These are phyloP conservation scores for Hypsizygus marmoreus DNA, from an alignment of 768 basidiomycete genomes.

Conservation along the genomic window DNA sequence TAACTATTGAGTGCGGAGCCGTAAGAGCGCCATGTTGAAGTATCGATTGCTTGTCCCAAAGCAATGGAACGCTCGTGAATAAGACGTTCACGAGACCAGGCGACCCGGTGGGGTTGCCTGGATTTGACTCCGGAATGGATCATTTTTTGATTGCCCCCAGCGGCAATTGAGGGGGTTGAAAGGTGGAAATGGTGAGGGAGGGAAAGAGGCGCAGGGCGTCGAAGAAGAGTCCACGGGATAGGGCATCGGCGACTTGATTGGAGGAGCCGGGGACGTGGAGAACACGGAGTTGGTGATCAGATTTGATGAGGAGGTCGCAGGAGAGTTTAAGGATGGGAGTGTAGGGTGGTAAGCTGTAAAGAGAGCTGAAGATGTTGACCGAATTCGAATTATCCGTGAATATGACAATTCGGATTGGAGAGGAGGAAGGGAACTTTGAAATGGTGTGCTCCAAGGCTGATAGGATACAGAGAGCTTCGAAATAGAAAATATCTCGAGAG, in stretches of 20 bases:
- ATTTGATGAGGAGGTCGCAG: slow-evolving; percentile 14
- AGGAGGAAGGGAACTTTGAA: background rate
- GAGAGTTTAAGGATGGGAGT: slow-evolving; percentile 19
- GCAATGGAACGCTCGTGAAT: slow-evolving; percentile 24
- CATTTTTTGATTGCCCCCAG: slow-evolving; percentile 29
- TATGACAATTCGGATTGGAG: slow-evolving; percentile 14
- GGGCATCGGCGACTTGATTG: slow-evolving; percentile 20
- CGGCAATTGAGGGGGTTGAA: slow-evolving; percentile 24
- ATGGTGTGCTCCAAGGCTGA: slow-evolving; percentile 10
- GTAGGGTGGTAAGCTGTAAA: too few species aligned
- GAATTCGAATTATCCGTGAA: slow-evolving; percentile 24
- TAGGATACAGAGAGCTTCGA: slow-evolving; percentile 25
- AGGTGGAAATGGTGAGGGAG: background rate
- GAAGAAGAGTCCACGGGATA: slow-evolving; percentile 12
- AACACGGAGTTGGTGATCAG: slow-evolving; percentile 13
- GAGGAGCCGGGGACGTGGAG: slow-evolving; percentile 15
- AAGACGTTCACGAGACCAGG: slow-evolving; percentile 37
- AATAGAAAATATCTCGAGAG: slow-evolving; percentile 21
- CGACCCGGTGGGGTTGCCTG: slow-evolving; percentile 29
- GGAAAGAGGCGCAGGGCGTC: background rate
- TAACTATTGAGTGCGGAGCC: slow-evolving; percentile 26
- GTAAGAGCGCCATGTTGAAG: slow-evolving; percentile 21
- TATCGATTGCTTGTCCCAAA: slow-evolving; percentile 24
- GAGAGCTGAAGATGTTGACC: slow-evolving; percentile 19
- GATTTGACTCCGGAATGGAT: slow-evolving; percentile 11